Evolutionary conservation across 352 stramenopile genomes (phyloP).

Genomic region (Pythium aquatile): DNA sequence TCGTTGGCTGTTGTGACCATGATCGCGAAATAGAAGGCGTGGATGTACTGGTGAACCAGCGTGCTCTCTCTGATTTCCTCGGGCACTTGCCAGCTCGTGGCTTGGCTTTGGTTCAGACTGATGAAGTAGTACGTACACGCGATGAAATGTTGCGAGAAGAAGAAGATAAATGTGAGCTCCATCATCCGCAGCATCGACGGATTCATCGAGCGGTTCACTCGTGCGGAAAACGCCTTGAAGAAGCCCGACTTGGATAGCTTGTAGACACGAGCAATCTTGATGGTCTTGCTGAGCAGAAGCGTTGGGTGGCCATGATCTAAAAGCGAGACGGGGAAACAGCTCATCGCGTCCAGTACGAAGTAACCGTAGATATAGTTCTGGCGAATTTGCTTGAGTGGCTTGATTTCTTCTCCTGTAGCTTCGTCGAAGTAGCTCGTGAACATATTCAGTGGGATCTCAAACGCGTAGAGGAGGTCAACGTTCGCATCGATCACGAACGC

Average conservation of each 20-base stretch:
- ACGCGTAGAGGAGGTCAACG: constrained; percentile 56
- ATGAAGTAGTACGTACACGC: constrained; percentile 73
- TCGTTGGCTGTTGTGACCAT: constrained; percentile 70
- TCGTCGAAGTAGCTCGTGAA: constrained; percentile 69
- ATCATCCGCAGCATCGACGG: constrained; percentile 67
- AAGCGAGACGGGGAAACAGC: constrained; percentile 50
- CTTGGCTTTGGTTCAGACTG: constrained; percentile 33
- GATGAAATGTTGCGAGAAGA: constrained; percentile 74
- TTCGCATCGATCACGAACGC: constrained; percentile 43
- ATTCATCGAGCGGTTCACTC: constrained; percentile 68
- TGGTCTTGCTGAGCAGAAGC: constrained; percentile 47
- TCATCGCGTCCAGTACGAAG: constrained; percentile 53
- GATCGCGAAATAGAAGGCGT: constrained; percentile 63
- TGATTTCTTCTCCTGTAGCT: constrained; percentile 57
- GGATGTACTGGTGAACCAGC: constrained; percentile 48
- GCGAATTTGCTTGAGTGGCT: constrained; percentile 53
- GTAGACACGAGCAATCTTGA: constrained; percentile 55
- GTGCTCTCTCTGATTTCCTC: constrained; percentile 31
- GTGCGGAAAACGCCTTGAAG: constrained; percentile 43
- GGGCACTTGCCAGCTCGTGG: constrained; percentile 46
- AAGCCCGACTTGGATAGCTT: constrained; percentile 55
- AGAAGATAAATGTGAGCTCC: constrained; percentile 65
- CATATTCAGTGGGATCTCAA: constrained; percentile 59
- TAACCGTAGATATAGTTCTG: constrained; percentile 54
- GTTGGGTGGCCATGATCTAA: constrained; percentile 31